phyloP scores from a whole-genome alignment of 257 asterid species.

The Ballota nigra region DNA sequence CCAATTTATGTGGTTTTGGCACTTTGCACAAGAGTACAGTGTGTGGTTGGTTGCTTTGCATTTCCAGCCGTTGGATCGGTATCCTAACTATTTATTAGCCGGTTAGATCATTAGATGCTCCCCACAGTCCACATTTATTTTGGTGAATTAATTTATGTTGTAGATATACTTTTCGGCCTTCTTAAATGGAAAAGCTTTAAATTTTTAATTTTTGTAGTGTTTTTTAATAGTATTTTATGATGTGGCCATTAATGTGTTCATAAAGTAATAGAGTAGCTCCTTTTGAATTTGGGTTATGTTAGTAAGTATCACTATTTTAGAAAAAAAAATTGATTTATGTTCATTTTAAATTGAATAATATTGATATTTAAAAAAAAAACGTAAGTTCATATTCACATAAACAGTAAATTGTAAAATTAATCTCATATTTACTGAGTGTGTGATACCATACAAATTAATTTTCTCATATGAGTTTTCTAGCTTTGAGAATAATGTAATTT shows the following conservation, averaged over 20 bases:
- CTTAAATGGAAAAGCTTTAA: not conserved
- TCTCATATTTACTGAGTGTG: no score
- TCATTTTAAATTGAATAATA: no score
- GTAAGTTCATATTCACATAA: no score
- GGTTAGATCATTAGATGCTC: not conserved
- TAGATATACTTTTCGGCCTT: not conserved
- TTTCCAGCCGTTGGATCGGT: slow-evolving; percentile 34
- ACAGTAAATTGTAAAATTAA: no score
- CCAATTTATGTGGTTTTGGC: slow-evolving; percentile 12
- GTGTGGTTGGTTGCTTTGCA: slow-evolving; percentile 1
- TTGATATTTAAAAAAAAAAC: no score
- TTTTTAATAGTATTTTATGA: not conserved
- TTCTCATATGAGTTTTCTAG: no score
- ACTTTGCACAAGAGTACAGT: slow-evolving; percentile 20
- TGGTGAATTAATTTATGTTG: no score
- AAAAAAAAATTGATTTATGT: no score
- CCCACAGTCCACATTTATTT: slow-evolving; percentile 5
- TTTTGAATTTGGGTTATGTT: no score
- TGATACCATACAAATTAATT: no score
- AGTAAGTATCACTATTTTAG: no score
- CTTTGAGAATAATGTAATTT: no score
- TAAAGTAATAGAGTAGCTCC: not conserved
- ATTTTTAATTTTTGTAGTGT: not conserved
- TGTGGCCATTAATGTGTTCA: not conserved
- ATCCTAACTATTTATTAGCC: slow-evolving; percentile 1